Percentiles rank a stretch among this genome's conserved stretches.
Evolutionary conservation across 495 filamentous ascomycete species (phyloP).

Genomic region (Tuber calosporum): DNA sequence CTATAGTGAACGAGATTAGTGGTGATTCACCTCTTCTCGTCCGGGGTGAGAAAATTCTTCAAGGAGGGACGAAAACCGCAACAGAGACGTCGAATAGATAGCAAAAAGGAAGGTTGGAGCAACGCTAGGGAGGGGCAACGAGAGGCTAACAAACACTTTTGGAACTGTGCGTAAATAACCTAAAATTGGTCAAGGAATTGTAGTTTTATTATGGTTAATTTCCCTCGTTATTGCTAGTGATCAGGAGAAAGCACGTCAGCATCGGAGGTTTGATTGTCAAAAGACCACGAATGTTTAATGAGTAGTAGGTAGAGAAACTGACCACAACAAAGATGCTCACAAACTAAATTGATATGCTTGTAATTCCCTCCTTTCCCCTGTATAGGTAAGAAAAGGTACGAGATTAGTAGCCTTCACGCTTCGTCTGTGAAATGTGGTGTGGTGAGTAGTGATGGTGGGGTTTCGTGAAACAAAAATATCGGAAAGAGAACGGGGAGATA

Average conservation of each 20-base stretch:
- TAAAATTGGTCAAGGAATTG: conserved; percentile 13
- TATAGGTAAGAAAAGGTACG: neutral
- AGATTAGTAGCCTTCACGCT: conserved; percentile 16
- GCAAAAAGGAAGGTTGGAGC: conserved; percentile 5
- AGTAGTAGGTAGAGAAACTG: neutral
- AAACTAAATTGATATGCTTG: conserved; percentile 13
- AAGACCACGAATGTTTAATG: neutral
- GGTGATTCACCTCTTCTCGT: neutral
- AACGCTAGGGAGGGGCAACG: neutral
- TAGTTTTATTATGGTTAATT: conserved; percentile 15
- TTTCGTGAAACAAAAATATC: conserved; percentile 27
- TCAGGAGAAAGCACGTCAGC: conserved; percentile 10
- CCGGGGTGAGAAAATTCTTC: conserved; percentile 25
- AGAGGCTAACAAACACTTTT: conserved; percentile 23
- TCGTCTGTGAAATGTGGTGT: conserved; percentile 33
- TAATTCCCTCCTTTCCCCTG: conserved; percentile 6
- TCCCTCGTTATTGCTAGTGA: conserved; percentile 21
- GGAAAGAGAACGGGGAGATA: conserved; percentile 22
- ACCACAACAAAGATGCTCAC: conserved; percentile 35
- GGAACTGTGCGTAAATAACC: conserved; percentile 21
- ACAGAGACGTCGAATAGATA: conserved; percentile 17
- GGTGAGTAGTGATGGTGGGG: conserved; percentile 10
- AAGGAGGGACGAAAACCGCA: conserved; percentile 7
- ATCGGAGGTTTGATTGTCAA: conserved; percentile 7
- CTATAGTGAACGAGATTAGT: conserved; percentile 5